phyloP scores from a whole-genome alignment of 2,329 filamentous ascomycete species.

The Xylariaceae sp. region DNA sequence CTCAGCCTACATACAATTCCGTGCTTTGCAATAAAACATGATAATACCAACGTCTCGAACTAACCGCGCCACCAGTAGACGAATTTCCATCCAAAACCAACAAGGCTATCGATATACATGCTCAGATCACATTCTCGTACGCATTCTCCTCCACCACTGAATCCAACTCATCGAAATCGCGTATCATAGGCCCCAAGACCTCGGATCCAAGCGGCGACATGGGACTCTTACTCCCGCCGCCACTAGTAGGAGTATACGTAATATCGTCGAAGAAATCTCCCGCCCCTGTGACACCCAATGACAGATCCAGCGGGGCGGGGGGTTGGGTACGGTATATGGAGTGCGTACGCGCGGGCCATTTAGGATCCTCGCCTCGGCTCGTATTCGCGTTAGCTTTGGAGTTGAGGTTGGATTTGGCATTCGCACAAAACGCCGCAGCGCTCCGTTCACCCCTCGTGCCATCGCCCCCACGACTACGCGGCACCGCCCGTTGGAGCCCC shows the following conservation, averaged over 20 bases:
- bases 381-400: not conserved
- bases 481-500: conserved; percentile 13
- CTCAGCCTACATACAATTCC: too few species aligned
- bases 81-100: too few species aligned
- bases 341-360: conserved; percentile 30
- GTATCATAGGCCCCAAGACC: conserved; percentile 33
- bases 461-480: conserved; percentile 14
- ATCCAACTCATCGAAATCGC: conserved; percentile 42
- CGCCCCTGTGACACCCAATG: conserved; percentile 25
- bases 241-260: conserved; percentile 16
- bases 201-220: conserved; percentile 31
- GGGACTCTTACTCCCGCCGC: conserved; percentile 10
- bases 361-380: conserved; percentile 6
- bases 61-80: too few species aligned
- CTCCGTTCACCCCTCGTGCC: conserved; percentile 33
- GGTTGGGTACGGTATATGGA: conserved; percentile 32
- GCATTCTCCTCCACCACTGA: conserved; percentile 36
- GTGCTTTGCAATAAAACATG: too few species aligned
- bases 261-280: conserved; percentile 31
- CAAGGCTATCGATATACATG: too few species aligned
- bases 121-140: conserved; percentile 27
- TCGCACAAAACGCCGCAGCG: conserved; percentile 26
- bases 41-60: too few species aligned
- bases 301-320: conserved; percentile 32
- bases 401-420: not conserved